phyloP scores from a whole-genome alignment of 495 filamentous ascomycete genomes.

The Penicillium salamii region DNA sequence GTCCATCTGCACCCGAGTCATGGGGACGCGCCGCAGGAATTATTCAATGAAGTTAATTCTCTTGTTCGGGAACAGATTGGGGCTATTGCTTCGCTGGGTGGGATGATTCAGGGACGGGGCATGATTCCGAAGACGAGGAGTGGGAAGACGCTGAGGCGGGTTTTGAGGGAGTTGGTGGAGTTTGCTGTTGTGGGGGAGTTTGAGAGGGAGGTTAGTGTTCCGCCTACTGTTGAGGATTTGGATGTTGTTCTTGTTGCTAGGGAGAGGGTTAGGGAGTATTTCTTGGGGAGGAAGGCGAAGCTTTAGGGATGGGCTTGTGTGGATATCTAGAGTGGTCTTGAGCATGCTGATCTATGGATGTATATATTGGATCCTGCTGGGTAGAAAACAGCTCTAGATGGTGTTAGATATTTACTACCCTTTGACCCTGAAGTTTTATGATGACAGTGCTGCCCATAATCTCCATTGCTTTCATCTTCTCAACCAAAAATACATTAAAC shows the following conservation, averaged over 20 bases:
- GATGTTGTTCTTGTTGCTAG: constrained; percentile 57
- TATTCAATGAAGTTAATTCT: constrained; percentile 59
- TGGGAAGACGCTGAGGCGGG: constrained; percentile 81
- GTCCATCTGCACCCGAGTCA: constrained; percentile 54
- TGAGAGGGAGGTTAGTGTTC: constrained; percentile 50
- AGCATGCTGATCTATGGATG: too few species aligned
- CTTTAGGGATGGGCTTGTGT: constrained; percentile 39
- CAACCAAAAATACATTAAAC: too few species aligned
- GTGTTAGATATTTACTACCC: too few species aligned
- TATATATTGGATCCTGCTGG: too few species aligned
- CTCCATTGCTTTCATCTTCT: too few species aligned
- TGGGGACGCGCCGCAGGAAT: constrained; percentile 35
- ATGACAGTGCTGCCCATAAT: too few species aligned
- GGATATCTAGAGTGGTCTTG: too few species aligned
- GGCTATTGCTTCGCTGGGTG: constrained; percentile 78
- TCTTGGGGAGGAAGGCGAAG: constrained; percentile 54
- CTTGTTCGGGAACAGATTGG: constrained; percentile 81
- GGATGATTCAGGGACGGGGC: constrained; percentile 78
- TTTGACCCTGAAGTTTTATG: too few species aligned
- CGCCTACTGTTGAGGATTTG: constrained; percentile 59
- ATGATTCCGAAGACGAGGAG: constrained; percentile 91
- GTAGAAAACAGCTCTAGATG: too few species aligned
- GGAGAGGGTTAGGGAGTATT: constrained; percentile 55
- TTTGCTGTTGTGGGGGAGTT: constrained; percentile 51
- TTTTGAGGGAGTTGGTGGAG: constrained; percentile 78